Evolutionary conservation across 1,284 basidiomycete species (phyloP), one percentile per base, ranked within the genome.

Genomic region (Fomes fomentarius): DNA sequence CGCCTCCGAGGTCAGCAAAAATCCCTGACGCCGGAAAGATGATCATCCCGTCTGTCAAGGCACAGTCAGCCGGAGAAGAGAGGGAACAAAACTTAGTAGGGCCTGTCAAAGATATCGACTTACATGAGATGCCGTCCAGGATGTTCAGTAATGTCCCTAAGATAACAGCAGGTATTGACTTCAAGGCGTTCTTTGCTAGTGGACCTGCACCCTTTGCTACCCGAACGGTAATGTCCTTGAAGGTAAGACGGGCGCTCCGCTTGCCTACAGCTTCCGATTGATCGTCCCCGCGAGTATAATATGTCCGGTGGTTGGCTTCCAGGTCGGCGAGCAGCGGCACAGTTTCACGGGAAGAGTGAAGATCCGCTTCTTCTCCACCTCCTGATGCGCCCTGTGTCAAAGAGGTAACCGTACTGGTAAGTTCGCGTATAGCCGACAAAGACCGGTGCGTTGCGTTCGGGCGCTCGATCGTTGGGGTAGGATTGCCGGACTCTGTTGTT

Each of bases 111-210:
- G 35, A 57, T 50, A 11, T 4, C 21, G 62, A 81, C 90, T 73
- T 69, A 91, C 89, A 95, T 43, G 85, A 93, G 39, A 98, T 87
- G 4, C 95, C 97, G 67, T 99, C 96, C 22, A 99, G 78, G 39
- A 98, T 83, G 67, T 99, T 99, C 59, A 99, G 76, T 40, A 98
- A 73, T 60, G 87, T 81, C 2, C 96, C 96, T 9, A 98, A 77
- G 11, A 96, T 70, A 10, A 96, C 94, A 0, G 94, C 93, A 0
- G 96, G 96, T 17, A 95, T 63, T 0, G 84, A 77, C 50, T 74
- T 75, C 9, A 81, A 57, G 3, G 81, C 74, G 33, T 76, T 72
- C 33, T 69, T 63, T 0, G 72, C 24, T 10, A 61, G 10, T 10
- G 59, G 56, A 3, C 50, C 43, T 3, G 59, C 47, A 9, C 38